Conservation (phyloP, 2,329 filamentous ascomycete genomes). For the Cordyceps javanica region DNA sequence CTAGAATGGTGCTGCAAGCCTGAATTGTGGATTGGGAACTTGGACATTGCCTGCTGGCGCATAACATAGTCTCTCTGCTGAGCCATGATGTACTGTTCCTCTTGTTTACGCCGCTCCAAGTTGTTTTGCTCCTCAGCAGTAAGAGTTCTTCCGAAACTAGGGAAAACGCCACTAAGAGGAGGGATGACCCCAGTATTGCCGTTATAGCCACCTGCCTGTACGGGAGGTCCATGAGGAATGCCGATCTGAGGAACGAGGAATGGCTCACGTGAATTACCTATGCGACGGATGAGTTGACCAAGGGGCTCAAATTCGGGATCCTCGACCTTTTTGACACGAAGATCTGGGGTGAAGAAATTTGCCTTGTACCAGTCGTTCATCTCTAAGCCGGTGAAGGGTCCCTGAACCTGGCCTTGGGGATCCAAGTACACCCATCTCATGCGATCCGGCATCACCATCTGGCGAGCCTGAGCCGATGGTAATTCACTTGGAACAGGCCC, state of each 20-base stretch:
- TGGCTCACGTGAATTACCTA: slow-evolving; percentile 94
- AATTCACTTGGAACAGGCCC: slow-evolving; percentile 37
- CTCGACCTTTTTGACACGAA: slow-evolving; percentile 91
- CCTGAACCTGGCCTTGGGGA: slow-evolving; percentile 85
- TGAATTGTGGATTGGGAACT: slow-evolving; percentile 55
- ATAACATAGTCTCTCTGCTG: slow-evolving; percentile 90
- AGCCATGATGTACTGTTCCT: slow-evolving; percentile 95
- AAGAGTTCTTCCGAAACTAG: slow-evolving; percentile 86
- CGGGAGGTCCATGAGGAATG: slow-evolving; percentile 77
- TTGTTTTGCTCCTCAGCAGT: slow-evolving; percentile 98
- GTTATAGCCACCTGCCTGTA: slow-evolving; percentile 43
- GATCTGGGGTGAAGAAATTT: slow-evolving; percentile 90
- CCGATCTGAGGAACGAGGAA: slow-evolving; percentile 97
- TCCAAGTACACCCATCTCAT: slow-evolving; percentile 99
- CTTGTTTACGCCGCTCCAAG: slow-evolving; percentile 90
- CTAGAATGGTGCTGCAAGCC: slow-evolving; percentile 87
- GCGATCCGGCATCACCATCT: slow-evolving; percentile 98
- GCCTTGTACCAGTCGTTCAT: slow-evolving; percentile 99
- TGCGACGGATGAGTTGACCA: slow-evolving; percentile 88
- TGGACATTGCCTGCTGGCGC: slow-evolving; percentile 72
- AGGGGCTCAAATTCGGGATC: slow-evolving; percentile 92
- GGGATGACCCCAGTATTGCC: slow-evolving; percentile 64
- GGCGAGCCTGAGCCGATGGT: slow-evolving; percentile 65
- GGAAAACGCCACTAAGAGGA: slow-evolving; percentile 88
- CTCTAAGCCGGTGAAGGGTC: slow-evolving; percentile 91